Evolutionary conservation across 805 yeast species (phyloP).

Genomic region (Soucietia sequanensis): DNA sequence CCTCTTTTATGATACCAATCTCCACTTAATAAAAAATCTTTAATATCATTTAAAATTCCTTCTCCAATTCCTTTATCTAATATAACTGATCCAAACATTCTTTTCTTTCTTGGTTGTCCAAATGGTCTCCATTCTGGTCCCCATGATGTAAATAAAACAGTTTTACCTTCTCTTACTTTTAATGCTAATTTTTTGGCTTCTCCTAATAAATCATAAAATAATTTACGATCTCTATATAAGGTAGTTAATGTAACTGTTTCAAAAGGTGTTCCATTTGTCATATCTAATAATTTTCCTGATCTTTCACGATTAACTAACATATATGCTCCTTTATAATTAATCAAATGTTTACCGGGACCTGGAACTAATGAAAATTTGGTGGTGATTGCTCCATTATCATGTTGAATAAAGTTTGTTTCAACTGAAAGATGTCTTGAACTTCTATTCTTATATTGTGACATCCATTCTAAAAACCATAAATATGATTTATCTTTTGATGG

Average conservation of each 20-base stretch:
- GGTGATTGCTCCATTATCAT: conserved; percentile 86
- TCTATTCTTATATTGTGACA: conserved; percentile 77
- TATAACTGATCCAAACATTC: conserved; percentile 82
- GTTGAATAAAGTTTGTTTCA: conserved; percentile 82
- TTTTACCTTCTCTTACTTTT: conserved; percentile 83
- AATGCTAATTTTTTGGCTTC: conserved; percentile 88
- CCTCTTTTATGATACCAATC: conserved; percentile 95
- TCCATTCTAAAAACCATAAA: conserved; percentile 95
- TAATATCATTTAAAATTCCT: conserved; percentile 64
- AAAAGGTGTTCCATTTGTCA: conserved; percentile 89
- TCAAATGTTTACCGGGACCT: conserved; percentile 93
- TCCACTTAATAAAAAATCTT: conserved; percentile 75
- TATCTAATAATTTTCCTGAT: conserved; percentile 82
- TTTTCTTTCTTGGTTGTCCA: conserved; percentile 89
- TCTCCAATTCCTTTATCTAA: conserved; percentile 75
- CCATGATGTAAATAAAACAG: conserved; percentile 91
- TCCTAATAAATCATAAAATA: conserved; percentile 66
- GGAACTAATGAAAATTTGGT: conserved; percentile 92
- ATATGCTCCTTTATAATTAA: conserved; percentile 81
- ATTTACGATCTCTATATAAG: conserved; percentile 70
- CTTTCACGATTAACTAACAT: conserved; percentile 88
- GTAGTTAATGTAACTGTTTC: conserved; percentile 96
- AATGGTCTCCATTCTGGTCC: conserved; percentile 99
- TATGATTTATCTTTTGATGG: conserved; percentile 92
- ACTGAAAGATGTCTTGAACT: conserved; percentile 84